Percentiles rank a stretch among this genome's conserved stretches.
Evolutionary conservation across 2,329 filamentous ascomycete species (phyloP).

Genomic region (Epichloe typhina): DNA sequence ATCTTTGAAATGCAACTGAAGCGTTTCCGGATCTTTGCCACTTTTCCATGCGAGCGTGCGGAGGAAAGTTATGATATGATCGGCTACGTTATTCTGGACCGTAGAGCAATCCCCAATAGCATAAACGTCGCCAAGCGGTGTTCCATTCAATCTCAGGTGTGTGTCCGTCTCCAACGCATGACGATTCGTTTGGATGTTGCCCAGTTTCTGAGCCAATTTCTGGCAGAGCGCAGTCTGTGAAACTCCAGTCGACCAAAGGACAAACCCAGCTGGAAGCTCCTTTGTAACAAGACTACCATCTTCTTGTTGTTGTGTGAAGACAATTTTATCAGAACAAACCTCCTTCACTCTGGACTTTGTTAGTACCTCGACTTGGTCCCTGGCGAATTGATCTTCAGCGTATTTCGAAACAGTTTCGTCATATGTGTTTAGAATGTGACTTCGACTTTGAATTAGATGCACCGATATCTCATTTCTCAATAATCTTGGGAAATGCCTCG

Average conservation of each 20-base stretch:
- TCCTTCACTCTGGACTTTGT: conserved; percentile 92
- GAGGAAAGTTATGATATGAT: conserved; percentile 81
- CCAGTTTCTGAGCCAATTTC: conserved; percentile 63
- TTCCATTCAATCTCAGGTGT: conserved; percentile 77
- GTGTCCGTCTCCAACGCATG: conserved; percentile 91
- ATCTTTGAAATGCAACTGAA: conserved; percentile 75
- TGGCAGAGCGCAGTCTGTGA: conserved; percentile 72
- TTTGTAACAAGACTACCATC: conserved; percentile 69
- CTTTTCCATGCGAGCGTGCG: conserved; percentile 84
- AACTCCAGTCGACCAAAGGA: conserved; percentile 94
- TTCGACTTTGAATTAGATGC: conserved; percentile 86
- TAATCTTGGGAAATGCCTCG: conserved; percentile 69
- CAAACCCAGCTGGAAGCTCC: conserved; percentile 91
- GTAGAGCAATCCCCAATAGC: conserved; percentile 93
- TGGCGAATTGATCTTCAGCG: conserved; percentile 79
- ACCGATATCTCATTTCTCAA: conserved; percentile 97
- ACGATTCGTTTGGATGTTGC: conserved; percentile 65
- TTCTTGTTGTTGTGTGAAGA: conserved; percentile 73
- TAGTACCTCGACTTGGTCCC: conserved; percentile 81
- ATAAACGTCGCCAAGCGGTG: conserved; percentile 88
- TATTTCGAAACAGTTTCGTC: conserved; percentile 89
- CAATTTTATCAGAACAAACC: conserved; percentile 67
- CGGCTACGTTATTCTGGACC: conserved; percentile 92
- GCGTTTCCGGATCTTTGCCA: conserved; percentile 76
- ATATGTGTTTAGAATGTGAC: conserved; percentile 95